Evolutionary conservation across 2,329 filamentous ascomycete genomes (phyloP), one percentile per base, ranked within the genome.

Genomic region (Aspergillus calidoustus): DNA sequence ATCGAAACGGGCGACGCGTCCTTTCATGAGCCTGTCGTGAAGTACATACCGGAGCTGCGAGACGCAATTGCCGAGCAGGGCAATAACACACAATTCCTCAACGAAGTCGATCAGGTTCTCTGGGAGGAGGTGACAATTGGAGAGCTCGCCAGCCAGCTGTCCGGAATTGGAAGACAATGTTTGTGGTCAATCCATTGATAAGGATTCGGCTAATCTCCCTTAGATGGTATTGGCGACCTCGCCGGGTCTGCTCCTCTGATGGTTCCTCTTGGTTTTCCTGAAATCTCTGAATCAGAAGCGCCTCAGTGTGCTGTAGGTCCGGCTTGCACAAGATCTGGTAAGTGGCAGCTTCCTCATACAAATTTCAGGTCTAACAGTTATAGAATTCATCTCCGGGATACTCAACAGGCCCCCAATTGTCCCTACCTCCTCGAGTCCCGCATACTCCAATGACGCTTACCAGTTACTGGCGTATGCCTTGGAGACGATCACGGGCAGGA

Each of bases 71-170:
- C 23, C 28, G 38, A 22, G 5, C 19, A 13, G 0, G 48, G 47
- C 13, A 64, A 61, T 46, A 9, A 31, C 4, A 51, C 57, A 5
- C 34, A 59, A 4, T 34, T 8, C 23, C 4, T 63, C 54, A 23
- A 65, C 41, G 43, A 30, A 22, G 58, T 74, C 30, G 66, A 72
- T 44, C 63, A 61, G 41, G 64, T 74, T 13, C 59, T 65, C 25
- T 79, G 75, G 76, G 63, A 72, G 1, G 71, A 75, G 7, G 65
- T 80, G 23, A 79, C 78, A 0, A 60, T 80, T 5, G 76, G 77
- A 2, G 69, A 75, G 11, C 66, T 80, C 54, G 77, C 75, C 1
- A 74, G 72, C 38, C 77, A 79, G 48, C 59, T 77, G 48, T 68
- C 76, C 7, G 78, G 78, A 4, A 69, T 80, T 43, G 67, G 67